phyloP scores from a whole-genome alignment of 129 eudicot species.

The Chrysanthemum lavandulifolium region DNA sequence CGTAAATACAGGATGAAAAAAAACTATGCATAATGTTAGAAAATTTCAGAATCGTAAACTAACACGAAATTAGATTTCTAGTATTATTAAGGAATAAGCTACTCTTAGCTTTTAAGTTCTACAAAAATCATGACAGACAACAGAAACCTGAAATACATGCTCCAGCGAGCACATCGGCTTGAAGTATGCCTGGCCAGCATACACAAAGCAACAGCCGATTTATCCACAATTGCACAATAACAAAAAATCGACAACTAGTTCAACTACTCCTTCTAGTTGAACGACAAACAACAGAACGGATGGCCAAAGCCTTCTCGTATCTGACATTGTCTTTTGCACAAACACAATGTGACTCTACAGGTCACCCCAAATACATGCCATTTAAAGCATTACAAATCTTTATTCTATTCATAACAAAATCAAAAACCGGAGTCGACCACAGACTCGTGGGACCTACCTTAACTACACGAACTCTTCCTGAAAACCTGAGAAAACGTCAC shows the following conservation, averaged over 20 bases:
- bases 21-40: neutral
- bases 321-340: constrained; percentile 33
- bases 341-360: constrained; percentile 21
- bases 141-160: constrained; percentile 25
- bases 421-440: constrained; percentile 6
- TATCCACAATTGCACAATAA: constrained; percentile 27
- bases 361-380: constrained; percentile 11
- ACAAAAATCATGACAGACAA: constrained; percentile 16
- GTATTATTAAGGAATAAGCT: constrained; percentile 24
- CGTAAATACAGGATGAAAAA: constrained; percentile 11
- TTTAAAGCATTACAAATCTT: constrained; percentile 26
- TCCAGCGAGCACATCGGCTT: constrained; percentile 35
- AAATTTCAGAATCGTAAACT: constrained; percentile 8
- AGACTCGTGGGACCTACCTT: neutral
- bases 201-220: constrained; percentile 22
- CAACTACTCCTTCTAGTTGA: constrained; percentile 27
- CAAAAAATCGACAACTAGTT: constrained; percentile 28
- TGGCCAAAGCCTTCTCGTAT: constrained; percentile 26
- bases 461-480: constrained; percentile 2
- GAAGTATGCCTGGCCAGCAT: constrained; percentile 26
- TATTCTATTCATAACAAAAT: constrained; percentile 24
- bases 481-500: constrained; percentile 16
- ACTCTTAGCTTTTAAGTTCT: constrained; percentile 18
- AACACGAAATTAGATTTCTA: constrained; percentile 1
- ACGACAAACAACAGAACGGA: constrained; percentile 15